A percentile compares a stretch with the other conserved stretches of the same genome.
These are phyloP conservation scores for Aspergillus sp. DNA, from an alignment of 2,329 filamentous ascomycete species.

Conservation along the genomic window DNA sequence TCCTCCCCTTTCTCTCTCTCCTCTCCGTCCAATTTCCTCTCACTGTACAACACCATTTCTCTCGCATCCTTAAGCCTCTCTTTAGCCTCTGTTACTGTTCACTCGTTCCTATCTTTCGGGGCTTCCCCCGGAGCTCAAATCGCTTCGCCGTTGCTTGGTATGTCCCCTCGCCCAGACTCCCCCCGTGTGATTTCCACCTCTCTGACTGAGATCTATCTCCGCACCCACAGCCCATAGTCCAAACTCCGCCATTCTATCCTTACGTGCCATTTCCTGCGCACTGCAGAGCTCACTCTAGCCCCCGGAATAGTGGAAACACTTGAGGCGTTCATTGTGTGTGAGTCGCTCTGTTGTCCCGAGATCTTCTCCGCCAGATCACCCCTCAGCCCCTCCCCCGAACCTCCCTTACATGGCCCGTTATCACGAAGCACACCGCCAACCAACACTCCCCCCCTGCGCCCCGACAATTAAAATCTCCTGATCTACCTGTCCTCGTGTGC, in stretches of 20 bases:
- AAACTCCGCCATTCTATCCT: slow-evolving; percentile 17
- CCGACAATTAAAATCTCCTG: slow-evolving; percentile 12
- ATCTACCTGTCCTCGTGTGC: slow-evolving; percentile 15
- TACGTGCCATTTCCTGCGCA: slow-evolving; percentile 15
- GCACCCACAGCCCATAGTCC: slow-evolving; percentile 25
- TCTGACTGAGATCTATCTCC: slow-evolving; percentile 30
- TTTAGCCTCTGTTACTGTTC: slow-evolving; percentile 12
- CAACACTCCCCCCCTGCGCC: slow-evolving; percentile 15
- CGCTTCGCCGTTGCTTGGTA: slow-evolving; percentile 8
- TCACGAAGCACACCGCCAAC: slow-evolving; percentile 32
- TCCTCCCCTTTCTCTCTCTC: slow-evolving; percentile 15
- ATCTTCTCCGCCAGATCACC: slow-evolving; percentile 30
- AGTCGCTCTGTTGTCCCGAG: slow-evolving; percentile 28
- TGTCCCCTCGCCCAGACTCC: slow-evolving; percentile 11
- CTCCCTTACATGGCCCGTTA: slow-evolving; percentile 33
- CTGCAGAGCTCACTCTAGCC: slow-evolving; percentile 9
- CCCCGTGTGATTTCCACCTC: slow-evolving; percentile 26
- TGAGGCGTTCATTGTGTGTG: slow-evolving; percentile 41
- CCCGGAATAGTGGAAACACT: slow-evolving; percentile 21
- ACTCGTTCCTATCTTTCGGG: slow-evolving; percentile 25
- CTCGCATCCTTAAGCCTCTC: slow-evolving; percentile 9
- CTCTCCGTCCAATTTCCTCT: slow-evolving; percentile 18
- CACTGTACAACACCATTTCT: slow-evolving; percentile 29
- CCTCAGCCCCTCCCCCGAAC: slow-evolving; percentile 35
- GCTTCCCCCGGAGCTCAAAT: slow-evolving; percentile 9